These are phyloP conservation scores for Phanerochaete sordida DNA, from an alignment of 768 basidiomycete genomes.

Conservation along the genomic window DNA sequence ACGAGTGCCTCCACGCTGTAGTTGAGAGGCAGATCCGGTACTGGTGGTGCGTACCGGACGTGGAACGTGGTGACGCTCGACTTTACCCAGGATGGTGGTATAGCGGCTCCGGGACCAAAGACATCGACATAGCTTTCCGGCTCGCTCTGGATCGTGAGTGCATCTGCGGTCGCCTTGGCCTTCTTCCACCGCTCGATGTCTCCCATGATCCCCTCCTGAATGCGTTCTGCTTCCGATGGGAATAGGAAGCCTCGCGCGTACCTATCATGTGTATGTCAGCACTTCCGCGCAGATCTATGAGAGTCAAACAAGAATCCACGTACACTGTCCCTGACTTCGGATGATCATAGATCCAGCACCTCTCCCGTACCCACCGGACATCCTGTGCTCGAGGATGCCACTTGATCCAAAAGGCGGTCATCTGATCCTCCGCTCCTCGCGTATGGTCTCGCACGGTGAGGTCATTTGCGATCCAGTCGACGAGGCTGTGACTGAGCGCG, in stretches of 20 bases:
- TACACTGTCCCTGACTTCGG: constrained; percentile 92
- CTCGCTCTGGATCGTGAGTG: constrained; percentile 3
- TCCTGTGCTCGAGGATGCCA: constrained; percentile 74
- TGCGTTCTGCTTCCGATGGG: constrained; percentile 78
- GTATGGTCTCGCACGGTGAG: constrained; percentile 60
- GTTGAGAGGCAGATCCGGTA: constrained; percentile 56
- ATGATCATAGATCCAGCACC: constrained; percentile 98
- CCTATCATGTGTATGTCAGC: constrained; percentile 33
- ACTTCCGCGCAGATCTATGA: neutral
- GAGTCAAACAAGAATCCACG: constrained; percentile 26
- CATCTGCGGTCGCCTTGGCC: neutral
- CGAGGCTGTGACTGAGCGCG: constrained; percentile 83
- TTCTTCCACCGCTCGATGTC: constrained; percentile 40
- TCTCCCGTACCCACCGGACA: constrained; percentile 87
- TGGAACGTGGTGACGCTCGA: constrained; percentile 89
- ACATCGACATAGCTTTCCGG: constrained; percentile 20
- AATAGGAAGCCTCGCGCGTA: constrained; percentile 95
- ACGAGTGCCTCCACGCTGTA: constrained; percentile 90
- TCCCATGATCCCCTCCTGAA: constrained; percentile 52
- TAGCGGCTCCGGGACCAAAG: constrained; percentile 27
- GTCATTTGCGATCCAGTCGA: constrained; percentile 82
- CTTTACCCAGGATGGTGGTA: constrained; percentile 64
- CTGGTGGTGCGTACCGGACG: constrained; percentile 65
- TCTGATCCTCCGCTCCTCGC: constrained; percentile 89
- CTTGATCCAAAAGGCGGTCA: constrained; percentile 89